phyloP scores from a whole-genome alignment of 495 filamentous ascomycete species.

The Penicillium diatomitis region DNA sequence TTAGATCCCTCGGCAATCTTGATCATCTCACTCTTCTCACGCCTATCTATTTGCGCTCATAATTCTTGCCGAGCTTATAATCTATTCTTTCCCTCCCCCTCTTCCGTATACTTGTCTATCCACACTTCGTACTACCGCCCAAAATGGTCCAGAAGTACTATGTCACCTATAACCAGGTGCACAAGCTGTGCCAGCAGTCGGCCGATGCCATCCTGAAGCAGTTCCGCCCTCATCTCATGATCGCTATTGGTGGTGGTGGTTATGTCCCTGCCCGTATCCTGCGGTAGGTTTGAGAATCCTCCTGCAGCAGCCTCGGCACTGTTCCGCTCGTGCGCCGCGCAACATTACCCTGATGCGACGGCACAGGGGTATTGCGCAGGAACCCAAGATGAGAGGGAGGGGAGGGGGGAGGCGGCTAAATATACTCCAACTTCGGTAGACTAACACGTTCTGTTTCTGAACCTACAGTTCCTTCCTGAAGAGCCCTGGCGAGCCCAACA shows the following conservation, averaged over 20 bases:
- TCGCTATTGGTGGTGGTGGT: slow-evolving; percentile 95
- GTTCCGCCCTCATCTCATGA: slow-evolving; percentile 90
- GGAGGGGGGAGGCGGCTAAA: too few species aligned
- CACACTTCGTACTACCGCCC: slow-evolving; percentile 3
- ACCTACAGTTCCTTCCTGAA: slow-evolving; percentile 77
- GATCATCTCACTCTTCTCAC: background rate
- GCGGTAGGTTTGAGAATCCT: slow-evolving; percentile 38
- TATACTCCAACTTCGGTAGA: too few species aligned
- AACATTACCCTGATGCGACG: too few species aligned
- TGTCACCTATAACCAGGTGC: slow-evolving; percentile 95
- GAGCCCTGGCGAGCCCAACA: slow-evolving; percentile 77
- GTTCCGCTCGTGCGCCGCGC: too few species aligned
- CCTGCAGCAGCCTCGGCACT: too few species aligned
- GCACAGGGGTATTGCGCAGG: too few species aligned
- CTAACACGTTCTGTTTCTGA: background rate
- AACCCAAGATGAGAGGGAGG: too few species aligned
- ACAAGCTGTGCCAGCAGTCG: slow-evolving; percentile 87
- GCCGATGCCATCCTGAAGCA: slow-evolving; percentile 72
- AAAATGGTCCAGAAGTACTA: slow-evolving; percentile 85
- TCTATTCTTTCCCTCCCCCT: background rate
- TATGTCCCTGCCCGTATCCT: slow-evolving; percentile 97
- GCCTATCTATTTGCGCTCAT: background rate
- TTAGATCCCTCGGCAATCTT: background rate
- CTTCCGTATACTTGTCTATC: too few species aligned
- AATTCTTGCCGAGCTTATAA: background rate